phyloP scores from a whole-genome alignment of 805 yeast genomes.

The Suhomyces faveliae region DNA sequence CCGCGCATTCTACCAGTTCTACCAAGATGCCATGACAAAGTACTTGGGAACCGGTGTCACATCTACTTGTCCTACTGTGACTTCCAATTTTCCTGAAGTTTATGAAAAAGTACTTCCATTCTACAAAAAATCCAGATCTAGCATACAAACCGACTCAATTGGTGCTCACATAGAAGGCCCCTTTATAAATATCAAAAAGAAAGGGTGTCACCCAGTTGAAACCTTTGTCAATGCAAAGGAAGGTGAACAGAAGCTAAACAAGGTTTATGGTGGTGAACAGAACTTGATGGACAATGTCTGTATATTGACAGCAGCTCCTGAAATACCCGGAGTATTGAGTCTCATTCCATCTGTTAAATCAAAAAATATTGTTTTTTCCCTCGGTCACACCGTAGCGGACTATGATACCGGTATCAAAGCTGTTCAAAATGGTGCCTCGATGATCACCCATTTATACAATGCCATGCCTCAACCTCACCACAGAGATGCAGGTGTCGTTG shows the following conservation, averaged over 20 bases:
- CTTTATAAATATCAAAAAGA: conserved; percentile 46
- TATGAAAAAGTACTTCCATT: conserved; percentile 48
- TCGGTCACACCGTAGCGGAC: conserved; percentile 49
- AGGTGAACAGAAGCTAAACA: conserved; percentile 26
- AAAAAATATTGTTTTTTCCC: conserved; percentile 39
- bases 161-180: conserved; percentile 67
- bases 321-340: conserved; percentile 45
- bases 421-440: conserved; percentile 50
- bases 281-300: conserved; percentile 35
- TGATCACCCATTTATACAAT: conserved; percentile 60
- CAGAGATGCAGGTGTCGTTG: conserved; percentile 56
- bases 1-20: conserved; percentile 31
- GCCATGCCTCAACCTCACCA: conserved; percentile 66
- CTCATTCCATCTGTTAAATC: conserved; percentile 35
- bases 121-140: conserved; percentile 33
- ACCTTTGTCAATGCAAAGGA: conserved; percentile 40
- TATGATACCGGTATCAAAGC: conserved; percentile 42
- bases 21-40: conserved; percentile 45
- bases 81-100: conserved; percentile 49
- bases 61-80: conserved; percentile 54
- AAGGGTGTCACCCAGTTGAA: conserved; percentile 51
- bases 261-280: conserved; percentile 36
- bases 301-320: conserved; percentile 54
- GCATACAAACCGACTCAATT: conserved; percentile 41
- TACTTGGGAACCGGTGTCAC: conserved; percentile 54